Conservation (phyloP, 2,329 filamentous ascomycete species). For the Pyrenophora tritici-repentis region DNA sequence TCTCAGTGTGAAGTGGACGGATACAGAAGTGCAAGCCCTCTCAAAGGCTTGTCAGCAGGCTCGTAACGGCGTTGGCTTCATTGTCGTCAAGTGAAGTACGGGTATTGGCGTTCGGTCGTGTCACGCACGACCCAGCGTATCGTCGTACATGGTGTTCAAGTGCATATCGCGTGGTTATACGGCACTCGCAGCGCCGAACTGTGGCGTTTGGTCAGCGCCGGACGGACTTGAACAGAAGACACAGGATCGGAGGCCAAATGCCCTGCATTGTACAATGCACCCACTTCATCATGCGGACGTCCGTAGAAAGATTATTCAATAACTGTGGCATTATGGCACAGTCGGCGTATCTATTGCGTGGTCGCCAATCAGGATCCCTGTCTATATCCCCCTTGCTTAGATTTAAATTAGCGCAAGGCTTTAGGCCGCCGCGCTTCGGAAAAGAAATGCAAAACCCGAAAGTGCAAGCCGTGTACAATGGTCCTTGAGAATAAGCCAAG, state of each 20-base stretch:
- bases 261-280: neutral
- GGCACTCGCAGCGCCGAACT: slow-evolving; percentile 1
- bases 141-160: slow-evolving; percentile 33
- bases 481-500: too few relatives aligned
- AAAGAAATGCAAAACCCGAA: slow-evolving; percentile 14
- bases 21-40: slow-evolving; percentile 65
- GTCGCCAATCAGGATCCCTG: slow-evolving; percentile 12
- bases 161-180: slow-evolving; percentile 15
- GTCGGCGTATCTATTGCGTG: slow-evolving; percentile 2
- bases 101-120: slow-evolving; percentile 38
- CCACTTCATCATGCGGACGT: neutral
- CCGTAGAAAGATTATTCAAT: neutral
- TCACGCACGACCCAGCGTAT: slow-evolving; percentile 17
- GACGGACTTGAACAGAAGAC: slow-evolving; percentile 12
- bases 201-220: slow-evolving; percentile 15
- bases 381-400: slow-evolving; percentile 14
- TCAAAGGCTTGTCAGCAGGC: slow-evolving; percentile 61
- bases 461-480: neutral
- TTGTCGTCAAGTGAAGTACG: slow-evolving; percentile 60
- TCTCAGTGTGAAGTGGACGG: slow-evolving; percentile 67
- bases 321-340: neutral
- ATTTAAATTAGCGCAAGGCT: slow-evolving; percentile 14
- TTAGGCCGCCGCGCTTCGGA: slow-evolving; percentile 12
- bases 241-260: slow-evolving; percentile 9
- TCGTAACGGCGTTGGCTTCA: slow-evolving; percentile 63